Evolutionary conservation across 176 grass and related monocot species (phyloP).

Genomic region (Hordeum vulgare): DNA sequence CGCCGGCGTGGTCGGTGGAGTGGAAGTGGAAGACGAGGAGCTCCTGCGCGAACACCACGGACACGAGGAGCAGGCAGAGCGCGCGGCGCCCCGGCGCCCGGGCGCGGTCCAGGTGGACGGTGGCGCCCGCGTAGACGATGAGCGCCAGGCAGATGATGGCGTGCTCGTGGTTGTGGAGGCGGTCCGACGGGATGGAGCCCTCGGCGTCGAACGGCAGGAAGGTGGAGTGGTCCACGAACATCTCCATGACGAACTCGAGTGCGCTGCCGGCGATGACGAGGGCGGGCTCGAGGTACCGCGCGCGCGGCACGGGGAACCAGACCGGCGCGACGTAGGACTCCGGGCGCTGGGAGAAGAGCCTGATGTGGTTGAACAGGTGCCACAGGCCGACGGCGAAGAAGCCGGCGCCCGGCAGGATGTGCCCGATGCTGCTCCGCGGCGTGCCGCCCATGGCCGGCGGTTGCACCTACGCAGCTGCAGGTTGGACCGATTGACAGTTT

Average conservation of each 20-base stretch:
- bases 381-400: constrained; percentile 57
- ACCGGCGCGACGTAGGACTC: constrained; percentile 48
- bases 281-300: constrained; percentile 52
- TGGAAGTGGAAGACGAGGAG: constrained; percentile 64
- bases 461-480: too few relatives aligned
- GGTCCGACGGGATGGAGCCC: constrained; percentile 51
- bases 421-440: constrained; percentile 53
- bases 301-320: constrained; percentile 44
- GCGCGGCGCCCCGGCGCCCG: not conserved
- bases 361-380: constrained; percentile 61
- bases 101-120: constrained; percentile 52
- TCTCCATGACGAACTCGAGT: constrained; percentile 40
- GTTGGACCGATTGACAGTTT: not conserved
- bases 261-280: constrained; percentile 49
- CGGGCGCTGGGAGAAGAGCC: constrained; percentile 41
- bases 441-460: constrained; percentile 20
- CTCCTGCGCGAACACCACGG: constrained; percentile 52
- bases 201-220: constrained; percentile 55
- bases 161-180: constrained; percentile 75
- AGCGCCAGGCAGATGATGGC: constrained; percentile 48
- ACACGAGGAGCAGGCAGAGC: constrained; percentile 36
- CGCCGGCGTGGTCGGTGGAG: constrained; percentile 57
- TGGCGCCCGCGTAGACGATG: constrained; percentile 38
- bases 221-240: constrained; percentile 47
- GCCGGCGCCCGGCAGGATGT: constrained; percentile 55